A percentile compares a stretch with the other conserved stretches of the same genome.
Conservation (phyloP, 371 early-diverging fungal species). For the Zychaea mexicana region DNA sequence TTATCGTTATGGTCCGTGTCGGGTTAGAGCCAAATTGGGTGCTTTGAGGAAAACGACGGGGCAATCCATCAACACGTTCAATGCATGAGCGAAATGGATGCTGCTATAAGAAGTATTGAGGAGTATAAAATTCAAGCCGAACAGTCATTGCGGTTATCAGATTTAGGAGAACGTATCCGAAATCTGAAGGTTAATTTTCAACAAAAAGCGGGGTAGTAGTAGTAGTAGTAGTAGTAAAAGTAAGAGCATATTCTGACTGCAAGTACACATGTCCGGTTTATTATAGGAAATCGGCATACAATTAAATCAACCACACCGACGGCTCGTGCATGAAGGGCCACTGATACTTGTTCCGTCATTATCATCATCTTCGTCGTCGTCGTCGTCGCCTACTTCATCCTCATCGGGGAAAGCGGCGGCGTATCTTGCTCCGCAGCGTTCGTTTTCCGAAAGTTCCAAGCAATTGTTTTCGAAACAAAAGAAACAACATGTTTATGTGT, state of each 20-base stretch:
- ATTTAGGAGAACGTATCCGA: conserved; percentile 29
- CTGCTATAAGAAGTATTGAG: conserved; percentile 27
- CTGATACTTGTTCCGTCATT: conserved; percentile 24
- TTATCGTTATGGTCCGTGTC: not conserved
- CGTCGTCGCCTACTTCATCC: not conserved
- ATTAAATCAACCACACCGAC: conserved; percentile 26
- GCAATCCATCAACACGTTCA: conserved; percentile 12
- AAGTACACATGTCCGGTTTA: not conserved
- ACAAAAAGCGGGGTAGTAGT: conserved; percentile 28
- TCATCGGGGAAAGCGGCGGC: conserved; percentile 4
- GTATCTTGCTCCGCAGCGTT: not conserved
- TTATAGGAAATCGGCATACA: conserved; percentile 7
- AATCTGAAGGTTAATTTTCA: not conserved
- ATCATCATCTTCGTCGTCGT: not conserved
- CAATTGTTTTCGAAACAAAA: conserved; percentile 17
- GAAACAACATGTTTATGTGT: conserved; percentile 31
- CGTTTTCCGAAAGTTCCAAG: not conserved
- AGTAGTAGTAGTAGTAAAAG: not conserved
- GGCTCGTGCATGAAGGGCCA: conserved; percentile 37
- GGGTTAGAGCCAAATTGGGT: conserved; percentile 11
- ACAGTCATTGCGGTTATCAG: conserved; percentile 29
- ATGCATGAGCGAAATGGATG: conserved; percentile 28
- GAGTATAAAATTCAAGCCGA: conserved; percentile 33
- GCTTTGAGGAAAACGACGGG: conserved; percentile 1
- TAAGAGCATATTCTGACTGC: not conserved